A percentile compares a stretch with the other conserved stretches of the same genome.
These are phyloP conservation scores for Rhodamnia argentea DNA, from an alignment of 345 rosid species.

Conservation along the genomic window DNA sequence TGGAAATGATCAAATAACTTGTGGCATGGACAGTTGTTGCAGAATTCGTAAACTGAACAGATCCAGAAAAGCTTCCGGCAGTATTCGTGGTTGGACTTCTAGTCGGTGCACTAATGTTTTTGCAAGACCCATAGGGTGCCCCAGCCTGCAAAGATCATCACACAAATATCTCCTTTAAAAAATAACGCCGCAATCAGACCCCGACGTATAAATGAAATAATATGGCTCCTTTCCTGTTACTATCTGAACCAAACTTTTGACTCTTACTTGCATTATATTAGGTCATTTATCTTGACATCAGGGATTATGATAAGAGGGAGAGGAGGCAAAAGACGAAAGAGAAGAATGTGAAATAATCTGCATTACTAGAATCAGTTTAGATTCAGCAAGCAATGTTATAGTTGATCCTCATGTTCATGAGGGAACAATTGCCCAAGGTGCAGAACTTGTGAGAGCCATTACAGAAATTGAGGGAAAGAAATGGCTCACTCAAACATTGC, in stretches of 20 bases:
- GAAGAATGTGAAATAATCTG: background rate
- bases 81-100: conserved; percentile 36
- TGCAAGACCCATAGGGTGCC: conserved; percentile 85
- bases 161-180: background rate
- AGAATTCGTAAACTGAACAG: conserved; percentile 69
- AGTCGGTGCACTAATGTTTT: conserved; percentile 41
- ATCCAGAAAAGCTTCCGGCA: conserved; percentile 75
- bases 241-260: background rate
- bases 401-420: background rate
- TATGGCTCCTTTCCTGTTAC: background rate
- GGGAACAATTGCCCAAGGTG: background rate
- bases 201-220: background rate
- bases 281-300: background rate
- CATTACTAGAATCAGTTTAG: background rate
- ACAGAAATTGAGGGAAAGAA: background rate
- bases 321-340: background rate
- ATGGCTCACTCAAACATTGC: background rate
- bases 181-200: background rate
- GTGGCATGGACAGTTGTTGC: conserved; percentile 27
- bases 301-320: background rate
- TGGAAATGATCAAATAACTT: conserved; percentile 16
- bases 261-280: background rate
- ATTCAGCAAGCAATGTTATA: background rate
- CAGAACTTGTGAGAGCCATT: background rate
- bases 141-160: conserved; percentile 47